phyloP scores from a whole-genome alignment of 179 eudicot species.

The Silene vulgaris region DNA sequence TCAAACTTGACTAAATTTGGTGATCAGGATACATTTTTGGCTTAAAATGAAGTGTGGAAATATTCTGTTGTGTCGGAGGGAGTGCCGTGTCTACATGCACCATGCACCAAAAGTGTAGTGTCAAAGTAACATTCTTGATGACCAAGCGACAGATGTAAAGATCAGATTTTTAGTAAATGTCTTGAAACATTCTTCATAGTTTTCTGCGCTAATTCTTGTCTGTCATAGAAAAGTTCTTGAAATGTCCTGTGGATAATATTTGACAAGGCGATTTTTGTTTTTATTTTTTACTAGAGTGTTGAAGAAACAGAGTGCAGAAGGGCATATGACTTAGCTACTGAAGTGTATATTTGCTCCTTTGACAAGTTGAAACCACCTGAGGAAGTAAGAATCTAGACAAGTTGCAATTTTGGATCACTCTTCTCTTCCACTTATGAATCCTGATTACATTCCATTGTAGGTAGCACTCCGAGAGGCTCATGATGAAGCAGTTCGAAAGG shows the following conservation, averaged over 20 bases:
- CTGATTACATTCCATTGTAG: conserved; percentile 38
- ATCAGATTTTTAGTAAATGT: background rate
- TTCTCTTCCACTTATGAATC: conserved; percentile 11
- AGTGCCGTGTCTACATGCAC: background rate
- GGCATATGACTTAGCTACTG: conserved; percentile 77
- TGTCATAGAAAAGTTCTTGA: background rate
- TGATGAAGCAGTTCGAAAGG: conserved; percentile 74
- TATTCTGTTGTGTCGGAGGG: background rate
- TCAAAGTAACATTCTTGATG: conserved; percentile 6
- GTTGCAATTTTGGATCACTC: background rate
- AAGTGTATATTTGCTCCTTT: conserved; percentile 66
- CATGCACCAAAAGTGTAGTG: background rate
- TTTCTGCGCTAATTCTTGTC: background rate
- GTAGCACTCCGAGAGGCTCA: conserved; percentile 80
- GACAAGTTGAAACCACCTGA: conserved; percentile 82
- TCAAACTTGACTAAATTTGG: background rate
- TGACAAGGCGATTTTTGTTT: background rate
- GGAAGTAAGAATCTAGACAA: conserved; percentile 54
- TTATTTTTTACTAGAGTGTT: conserved; percentile 57
- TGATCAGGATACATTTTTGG: background rate
- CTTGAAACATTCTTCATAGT: background rate
- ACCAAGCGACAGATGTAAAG: background rate
- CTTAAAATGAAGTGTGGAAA: background rate
- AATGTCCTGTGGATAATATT: background rate
- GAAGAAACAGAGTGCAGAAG: conserved; percentile 96